Evolutionary conservation across 2,329 filamentous ascomycete genomes (phyloP).

Genomic region (Hypoxylon sp.): DNA sequence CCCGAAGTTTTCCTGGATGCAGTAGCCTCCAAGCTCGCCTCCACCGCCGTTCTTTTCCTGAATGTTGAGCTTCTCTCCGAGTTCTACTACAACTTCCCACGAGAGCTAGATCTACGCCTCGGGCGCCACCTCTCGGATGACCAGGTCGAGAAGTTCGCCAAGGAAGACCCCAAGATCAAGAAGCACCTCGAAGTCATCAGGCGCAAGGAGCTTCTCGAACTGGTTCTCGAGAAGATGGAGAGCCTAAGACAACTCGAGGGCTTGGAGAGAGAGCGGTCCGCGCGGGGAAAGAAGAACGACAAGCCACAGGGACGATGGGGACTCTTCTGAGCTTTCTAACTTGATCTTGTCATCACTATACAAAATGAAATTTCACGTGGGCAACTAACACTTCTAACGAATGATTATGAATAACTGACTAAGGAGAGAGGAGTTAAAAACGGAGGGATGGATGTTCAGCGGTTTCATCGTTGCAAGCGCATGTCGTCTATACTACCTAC

Average conservation of each 20-base stretch:
- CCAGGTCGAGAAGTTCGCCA: conserved; percentile 88
- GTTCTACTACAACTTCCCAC: conserved; percentile 97
- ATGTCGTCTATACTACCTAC: too few species aligned
- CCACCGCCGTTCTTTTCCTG: conserved; percentile 94
- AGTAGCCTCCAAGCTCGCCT: conserved; percentile 91
- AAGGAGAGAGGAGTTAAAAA: conserved; percentile 35
- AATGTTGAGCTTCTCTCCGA: conserved; percentile 97
- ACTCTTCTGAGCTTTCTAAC: conserved; percentile 55
- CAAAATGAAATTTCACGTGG: not conserved
- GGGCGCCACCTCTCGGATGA: conserved; percentile 80
- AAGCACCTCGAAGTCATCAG: conserved; percentile 91
- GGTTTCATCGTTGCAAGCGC: conserved; percentile 23
- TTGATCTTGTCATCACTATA: too few species aligned
- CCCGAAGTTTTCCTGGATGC: conserved; percentile 98
- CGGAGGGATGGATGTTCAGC: conserved; percentile 24
- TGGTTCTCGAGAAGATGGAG: conserved; percentile 96
- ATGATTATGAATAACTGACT: conserved; percentile 28
- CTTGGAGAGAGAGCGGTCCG: conserved; percentile 65
- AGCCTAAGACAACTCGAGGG: conserved; percentile 84
- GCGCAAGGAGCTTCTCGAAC: conserved; percentile 89
- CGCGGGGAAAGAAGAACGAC: conserved; percentile 44
- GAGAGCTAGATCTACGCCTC: conserved; percentile 87
- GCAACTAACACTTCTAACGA: conserved; percentile 29
- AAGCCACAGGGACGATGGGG: conserved; percentile 60
- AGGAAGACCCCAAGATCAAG: conserved; percentile 90